Percentiles rank a stretch among this genome's conserved stretches.
Conservation (phyloP, 2,329 filamentous ascomycete species). For the Fusarium sp. region DNA sequence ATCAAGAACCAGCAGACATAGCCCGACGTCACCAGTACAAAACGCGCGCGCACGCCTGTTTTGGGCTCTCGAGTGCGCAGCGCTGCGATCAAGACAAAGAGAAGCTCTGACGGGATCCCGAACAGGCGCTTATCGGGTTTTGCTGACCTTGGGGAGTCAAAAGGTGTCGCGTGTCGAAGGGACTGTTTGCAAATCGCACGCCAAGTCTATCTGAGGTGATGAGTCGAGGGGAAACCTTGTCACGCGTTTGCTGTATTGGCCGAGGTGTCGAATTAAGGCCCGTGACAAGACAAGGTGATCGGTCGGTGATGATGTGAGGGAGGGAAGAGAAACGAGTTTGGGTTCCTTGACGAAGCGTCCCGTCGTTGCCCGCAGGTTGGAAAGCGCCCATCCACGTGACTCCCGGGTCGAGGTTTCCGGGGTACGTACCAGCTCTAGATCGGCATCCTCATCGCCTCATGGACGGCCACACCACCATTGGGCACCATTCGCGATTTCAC, state of each 20-base stretch:
- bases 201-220: not conserved
- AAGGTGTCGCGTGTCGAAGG: conserved; percentile 15
- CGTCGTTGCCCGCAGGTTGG: conserved; percentile 14
- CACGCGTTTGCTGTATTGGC: not conserved
- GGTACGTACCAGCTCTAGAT: conserved; percentile 17
- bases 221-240: not conserved
- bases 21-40: conserved; percentile 32
- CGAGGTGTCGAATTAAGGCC: not conserved
- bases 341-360: conserved; percentile 13
- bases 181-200: conserved; percentile 13
- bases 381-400: conserved; percentile 25
- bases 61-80: conserved; percentile 13
- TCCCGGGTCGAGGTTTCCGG: not conserved
- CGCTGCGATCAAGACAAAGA: conserved; percentile 16
- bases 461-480: not conserved
- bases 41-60: conserved; percentile 12
- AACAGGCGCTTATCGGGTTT: conserved; percentile 11
- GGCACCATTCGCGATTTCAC: not conserved
- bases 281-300: not conserved
- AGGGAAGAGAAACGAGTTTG: not conserved
- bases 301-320: conserved; percentile 5
- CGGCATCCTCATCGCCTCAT: not conserved
- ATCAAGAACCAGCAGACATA: conserved; percentile 39
- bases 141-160: not conserved
- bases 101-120: conserved; percentile 7